Conservation (phyloP, 176 grass and related monocot species). For the Microstegium vimineum region DNA sequence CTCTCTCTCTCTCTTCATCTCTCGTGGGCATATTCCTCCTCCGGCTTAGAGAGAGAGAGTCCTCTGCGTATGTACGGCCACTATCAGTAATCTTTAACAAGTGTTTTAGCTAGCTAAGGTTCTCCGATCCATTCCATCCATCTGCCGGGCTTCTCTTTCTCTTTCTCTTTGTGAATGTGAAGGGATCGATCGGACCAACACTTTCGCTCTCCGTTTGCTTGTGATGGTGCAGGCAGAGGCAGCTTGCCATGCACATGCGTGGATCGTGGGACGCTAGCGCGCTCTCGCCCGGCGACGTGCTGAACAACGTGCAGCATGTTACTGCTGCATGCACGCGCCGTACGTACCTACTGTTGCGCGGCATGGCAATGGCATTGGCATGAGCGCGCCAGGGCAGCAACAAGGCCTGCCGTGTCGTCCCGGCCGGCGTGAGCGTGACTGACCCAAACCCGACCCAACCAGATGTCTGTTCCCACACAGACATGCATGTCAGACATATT, state of each 20-base stretch:
- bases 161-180: neutral
- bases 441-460: no score
- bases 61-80: no score
- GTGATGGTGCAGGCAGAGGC: neutral
- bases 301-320: constrained; percentile 14
- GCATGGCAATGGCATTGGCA: constrained; percentile 9
- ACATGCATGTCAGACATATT: constrained; percentile 27
- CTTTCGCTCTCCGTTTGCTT: neutral
- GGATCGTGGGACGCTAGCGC: constrained; percentile 1
- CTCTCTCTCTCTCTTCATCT: no score
- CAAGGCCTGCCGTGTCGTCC: neutral
- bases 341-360: constrained; percentile 20
- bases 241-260: constrained; percentile 10
- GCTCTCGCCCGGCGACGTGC: neutral
- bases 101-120: neutral
- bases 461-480: constrained; percentile 26
- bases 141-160: no score
- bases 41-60: neutral
- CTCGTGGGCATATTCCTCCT: constrained; percentile 31
- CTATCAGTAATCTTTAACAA: neutral
- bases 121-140: neutral
- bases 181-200: neutral
- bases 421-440: neutral
- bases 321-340: neutral
- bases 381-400: neutral